Percentiles rank a stretch among this genome's conserved stretches.
Evolutionary conservation across 2,329 filamentous ascomycete species (phyloP).

Genomic region (Colletotrichum chrysophilum): DNA sequence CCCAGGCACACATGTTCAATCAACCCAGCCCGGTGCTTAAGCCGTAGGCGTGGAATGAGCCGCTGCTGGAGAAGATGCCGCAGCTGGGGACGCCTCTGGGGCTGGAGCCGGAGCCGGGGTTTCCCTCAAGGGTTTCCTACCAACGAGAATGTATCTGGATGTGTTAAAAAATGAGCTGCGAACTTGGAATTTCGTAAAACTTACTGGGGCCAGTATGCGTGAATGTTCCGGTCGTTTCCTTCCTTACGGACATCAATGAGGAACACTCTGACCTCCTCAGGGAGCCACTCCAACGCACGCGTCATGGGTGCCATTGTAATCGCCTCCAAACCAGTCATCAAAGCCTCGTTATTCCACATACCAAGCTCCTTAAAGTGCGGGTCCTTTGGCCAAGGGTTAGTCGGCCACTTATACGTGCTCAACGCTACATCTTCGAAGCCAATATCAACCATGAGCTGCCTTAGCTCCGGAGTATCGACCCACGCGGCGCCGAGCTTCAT

Average conservation of each 20-base stretch:
- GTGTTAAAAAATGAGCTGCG: not conserved
- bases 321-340: not conserved
- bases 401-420: not conserved
- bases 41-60: no score
- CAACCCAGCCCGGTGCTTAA: no score
- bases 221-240: not conserved
- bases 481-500: not conserved
- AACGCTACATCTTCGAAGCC: accelerated
- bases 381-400: not conserved
- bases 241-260: not conserved
- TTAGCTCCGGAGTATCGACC: not conserved
- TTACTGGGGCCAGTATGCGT: not conserved
- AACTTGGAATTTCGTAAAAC: not conserved
- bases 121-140: accelerated
- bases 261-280: not conserved
- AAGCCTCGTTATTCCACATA: not conserved
- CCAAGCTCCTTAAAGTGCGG: not conserved
- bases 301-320: not conserved
- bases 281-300: not conserved
- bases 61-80: no score
- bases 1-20: no score
- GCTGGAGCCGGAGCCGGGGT: no score
- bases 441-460: not conserved
- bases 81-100: no score
- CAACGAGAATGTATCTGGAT: not conserved